Percentiles rank a stretch among this genome's conserved stretches.
These are phyloP conservation scores for Neodidymelliopsis sp. DNA, from an alignment of 2,329 filamentous ascomycete species.

Conservation along the genomic window DNA sequence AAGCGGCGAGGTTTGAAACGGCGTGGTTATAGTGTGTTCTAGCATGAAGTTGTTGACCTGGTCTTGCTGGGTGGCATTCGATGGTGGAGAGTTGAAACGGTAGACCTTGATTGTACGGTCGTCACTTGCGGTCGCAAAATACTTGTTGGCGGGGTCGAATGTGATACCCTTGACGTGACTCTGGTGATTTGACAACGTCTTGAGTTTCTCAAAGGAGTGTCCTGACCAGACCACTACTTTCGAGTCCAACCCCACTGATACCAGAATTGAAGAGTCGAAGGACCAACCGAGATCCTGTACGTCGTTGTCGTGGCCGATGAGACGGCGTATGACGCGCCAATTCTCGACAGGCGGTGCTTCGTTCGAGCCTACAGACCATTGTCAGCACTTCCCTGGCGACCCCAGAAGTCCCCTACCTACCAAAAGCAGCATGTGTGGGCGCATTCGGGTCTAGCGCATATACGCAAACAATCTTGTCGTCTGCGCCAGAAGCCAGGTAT, in stretches of 20 bases:
- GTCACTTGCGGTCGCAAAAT: conserved; percentile 97
- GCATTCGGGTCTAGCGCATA: conserved; percentile 88
- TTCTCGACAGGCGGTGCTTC: conserved; percentile 95
- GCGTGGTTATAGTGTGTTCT: conserved; percentile 86
- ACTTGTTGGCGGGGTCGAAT: conserved; percentile 98
- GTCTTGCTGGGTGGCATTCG: conserved; percentile 92
- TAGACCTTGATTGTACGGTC: conserved; percentile 97
- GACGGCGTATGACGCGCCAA: conserved; percentile 91
- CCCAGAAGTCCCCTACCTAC: conserved; percentile 55
- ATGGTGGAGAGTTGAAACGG: conserved; percentile 84
- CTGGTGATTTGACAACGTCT: conserved; percentile 89
- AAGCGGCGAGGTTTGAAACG: conserved; percentile 89
- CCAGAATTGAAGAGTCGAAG: conserved; percentile 90
- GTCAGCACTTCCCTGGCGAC: conserved; percentile 19
- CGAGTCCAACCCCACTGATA: conserved; percentile 95
- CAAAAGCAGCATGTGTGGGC: conserved; percentile 79
- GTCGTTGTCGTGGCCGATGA: conserved; percentile 98
- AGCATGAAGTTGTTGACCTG: conserved; percentile 96
- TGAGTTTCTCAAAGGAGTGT: conserved; percentile 96
- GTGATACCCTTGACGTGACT: conserved; percentile 99
- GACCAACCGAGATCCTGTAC: conserved; percentile 99
- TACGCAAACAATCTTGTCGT: conserved; percentile 98
- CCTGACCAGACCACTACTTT: conserved; percentile 99
- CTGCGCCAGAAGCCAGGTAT: conserved; percentile 94
- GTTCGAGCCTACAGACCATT: conserved; percentile 67